A percentile compares a stretch with the other conserved stretches of the same genome.
phyloP scores from a whole-genome alignment of 768 basidiomycete genomes.

The Termitomyces sp. region DNA sequence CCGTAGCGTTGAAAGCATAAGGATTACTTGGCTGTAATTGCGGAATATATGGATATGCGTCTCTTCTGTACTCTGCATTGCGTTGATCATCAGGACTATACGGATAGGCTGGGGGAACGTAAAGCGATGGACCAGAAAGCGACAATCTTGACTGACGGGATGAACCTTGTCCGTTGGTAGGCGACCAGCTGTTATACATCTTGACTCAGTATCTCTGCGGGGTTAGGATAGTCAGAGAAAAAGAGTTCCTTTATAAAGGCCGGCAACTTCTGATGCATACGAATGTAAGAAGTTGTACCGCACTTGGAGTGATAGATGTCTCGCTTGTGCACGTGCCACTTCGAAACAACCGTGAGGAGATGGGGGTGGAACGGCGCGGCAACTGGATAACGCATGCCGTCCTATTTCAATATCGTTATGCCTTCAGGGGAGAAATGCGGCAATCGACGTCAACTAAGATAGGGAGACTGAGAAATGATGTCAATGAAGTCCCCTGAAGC shows the following conservation, averaged over 20 bases:
- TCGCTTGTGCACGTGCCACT: conserved; percentile 8
- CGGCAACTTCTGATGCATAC: conserved; percentile 6
- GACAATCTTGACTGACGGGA: not conserved
- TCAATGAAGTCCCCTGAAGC: not conserved
- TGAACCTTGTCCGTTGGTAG: conserved; percentile 7
- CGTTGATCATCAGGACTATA: conserved; percentile 7
- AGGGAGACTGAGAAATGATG: conserved; percentile 6
- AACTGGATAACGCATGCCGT: conserved; percentile 6
- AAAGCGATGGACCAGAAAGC: not conserved
- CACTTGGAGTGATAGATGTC: not conserved
- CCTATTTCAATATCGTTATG: conserved; percentile 10
- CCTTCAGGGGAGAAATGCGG: conserved; percentile 4
- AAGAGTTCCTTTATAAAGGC: conserved; percentile 1
- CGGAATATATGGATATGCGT: not conserved
- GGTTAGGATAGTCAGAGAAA: not conserved
- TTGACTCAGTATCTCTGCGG: not conserved
- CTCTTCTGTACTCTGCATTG: not conserved
- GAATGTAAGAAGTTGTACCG: conserved; percentile 1
- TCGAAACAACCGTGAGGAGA: conserved; percentile 12
- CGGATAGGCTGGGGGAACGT: conserved; percentile 1
- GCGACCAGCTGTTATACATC: conserved; percentile 14
- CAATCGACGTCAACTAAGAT: conserved; percentile 4
- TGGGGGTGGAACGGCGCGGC: conserved; percentile 4
- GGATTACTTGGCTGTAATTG: conserved; percentile 1
- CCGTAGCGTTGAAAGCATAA: conserved; percentile 7